These are phyloP conservation scores for Actinomortierella wolfii DNA, from an alignment of 371 early-diverging fungal species.

Conservation along the genomic window DNA sequence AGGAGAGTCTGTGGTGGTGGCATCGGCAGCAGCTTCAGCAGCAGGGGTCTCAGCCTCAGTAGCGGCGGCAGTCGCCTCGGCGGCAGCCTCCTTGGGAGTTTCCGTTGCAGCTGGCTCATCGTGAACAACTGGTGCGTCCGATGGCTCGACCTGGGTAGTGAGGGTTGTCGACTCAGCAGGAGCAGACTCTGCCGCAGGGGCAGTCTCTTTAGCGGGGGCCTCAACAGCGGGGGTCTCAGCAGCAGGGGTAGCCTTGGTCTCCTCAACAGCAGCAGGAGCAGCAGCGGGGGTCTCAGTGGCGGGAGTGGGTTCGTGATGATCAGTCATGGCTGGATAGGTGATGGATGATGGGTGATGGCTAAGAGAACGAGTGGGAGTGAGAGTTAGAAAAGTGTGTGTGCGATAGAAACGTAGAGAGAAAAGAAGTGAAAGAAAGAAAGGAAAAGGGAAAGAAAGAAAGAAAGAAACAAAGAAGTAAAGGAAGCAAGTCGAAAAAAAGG, in stretches of 20 bases:
- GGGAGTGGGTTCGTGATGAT: too few relatives aligned
- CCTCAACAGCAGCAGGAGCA: slow-evolving; percentile 15
- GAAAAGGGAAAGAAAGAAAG: background rate
- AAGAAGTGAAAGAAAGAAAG: background rate
- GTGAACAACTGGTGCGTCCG: slow-evolving; percentile 33
- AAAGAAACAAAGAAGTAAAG: background rate
- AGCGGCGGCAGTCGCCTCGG: slow-evolving; percentile 4
- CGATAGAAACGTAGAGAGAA: background rate
- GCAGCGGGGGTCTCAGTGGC: slow-evolving; percentile 10
- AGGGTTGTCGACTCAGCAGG: slow-evolving; percentile 19
- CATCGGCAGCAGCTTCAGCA: slow-evolving; percentile 11
- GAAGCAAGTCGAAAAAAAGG: background rate
- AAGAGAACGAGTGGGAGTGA: too few relatives aligned
- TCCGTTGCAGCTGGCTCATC: slow-evolving; percentile 5
- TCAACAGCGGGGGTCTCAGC: slow-evolving; percentile 7
- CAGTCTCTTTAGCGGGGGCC: slow-evolving; percentile 5
- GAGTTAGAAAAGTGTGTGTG: too few relatives aligned
- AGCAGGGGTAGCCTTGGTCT: slow-evolving; percentile 8
- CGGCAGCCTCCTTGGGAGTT: slow-evolving; percentile 1
- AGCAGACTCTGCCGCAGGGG: slow-evolving; percentile 6
- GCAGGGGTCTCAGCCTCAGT: slow-evolving; percentile 7
- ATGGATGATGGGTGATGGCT: too few relatives aligned
- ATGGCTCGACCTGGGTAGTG: slow-evolving; percentile 34
- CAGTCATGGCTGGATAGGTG: too few relatives aligned
- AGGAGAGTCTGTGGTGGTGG: slow-evolving; percentile 10